A percentile compares a stretch with the other conserved stretches of the same genome.
phyloP scores from a whole-genome alignment of 2,329 filamentous ascomycete species.

The Aspergillus piperis region DNA sequence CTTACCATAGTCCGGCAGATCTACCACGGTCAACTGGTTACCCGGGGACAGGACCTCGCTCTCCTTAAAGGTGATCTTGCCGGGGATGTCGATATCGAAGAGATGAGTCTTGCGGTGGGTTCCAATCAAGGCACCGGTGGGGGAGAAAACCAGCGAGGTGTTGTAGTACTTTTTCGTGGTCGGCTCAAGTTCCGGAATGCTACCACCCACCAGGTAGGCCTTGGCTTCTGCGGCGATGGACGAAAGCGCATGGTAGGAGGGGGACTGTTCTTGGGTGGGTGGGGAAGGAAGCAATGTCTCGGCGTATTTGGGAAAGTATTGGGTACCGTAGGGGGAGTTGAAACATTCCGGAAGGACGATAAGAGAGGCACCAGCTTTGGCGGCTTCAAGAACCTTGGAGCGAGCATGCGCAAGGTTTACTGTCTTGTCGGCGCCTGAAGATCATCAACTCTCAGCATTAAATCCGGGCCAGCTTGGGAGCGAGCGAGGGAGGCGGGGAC shows the following conservation, averaged over 20 bases:
- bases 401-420: slow-evolving; percentile 81
- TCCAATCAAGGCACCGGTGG: slow-evolving; percentile 75
- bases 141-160: slow-evolving; percentile 81
- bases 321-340: slow-evolving; percentile 93
- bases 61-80: slow-evolving; percentile 88
- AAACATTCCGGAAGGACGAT: slow-evolving; percentile 97
- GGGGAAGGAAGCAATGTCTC: slow-evolving; percentile 82
- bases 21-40: slow-evolving; percentile 79
- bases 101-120: slow-evolving; percentile 92
- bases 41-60: slow-evolving; percentile 85
- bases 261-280: slow-evolving; percentile 68
- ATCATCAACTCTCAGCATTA: background rate
- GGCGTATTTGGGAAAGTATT: slow-evolving; percentile 89
- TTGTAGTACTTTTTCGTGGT: slow-evolving; percentile 79
- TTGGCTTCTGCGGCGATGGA: slow-evolving; percentile 75
- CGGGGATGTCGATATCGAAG: slow-evolving; percentile 97
- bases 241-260: slow-evolving; percentile 82
- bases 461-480: background rate
- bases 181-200: slow-evolving; percentile 79
- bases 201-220: slow-evolving; percentile 84
- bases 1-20: slow-evolving; percentile 84
- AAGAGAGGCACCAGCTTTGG: slow-evolving; percentile 73
- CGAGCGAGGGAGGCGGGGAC: background rate
- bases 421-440: slow-evolving; percentile 72
- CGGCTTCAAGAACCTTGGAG: slow-evolving; percentile 78